Conservation (phyloP, 1,139 yeast species). For the Insectozyma bohioensis region DNA sequence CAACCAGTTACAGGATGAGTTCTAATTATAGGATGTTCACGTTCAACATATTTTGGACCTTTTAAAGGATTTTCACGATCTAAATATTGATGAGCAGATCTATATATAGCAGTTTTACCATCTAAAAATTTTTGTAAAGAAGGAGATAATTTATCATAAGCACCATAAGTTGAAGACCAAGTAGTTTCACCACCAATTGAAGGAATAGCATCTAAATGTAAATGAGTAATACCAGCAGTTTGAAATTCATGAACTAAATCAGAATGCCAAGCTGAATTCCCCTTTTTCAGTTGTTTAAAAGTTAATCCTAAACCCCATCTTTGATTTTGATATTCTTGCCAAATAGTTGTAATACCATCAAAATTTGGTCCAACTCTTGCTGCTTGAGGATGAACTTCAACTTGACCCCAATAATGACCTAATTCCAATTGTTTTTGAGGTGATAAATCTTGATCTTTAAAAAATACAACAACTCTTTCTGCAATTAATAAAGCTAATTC, state of each 20-base stretch:
- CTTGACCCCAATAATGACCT: constrained; percentile 44
- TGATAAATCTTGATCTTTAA: constrained; percentile 42
- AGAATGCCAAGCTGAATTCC: constrained; percentile 39
- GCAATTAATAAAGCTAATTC: constrained; percentile 47
- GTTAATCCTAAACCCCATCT: constrained; percentile 23
- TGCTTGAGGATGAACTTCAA: constrained; percentile 44
- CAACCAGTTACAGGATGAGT: constrained; percentile 46
- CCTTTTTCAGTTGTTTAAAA: constrained; percentile 31
- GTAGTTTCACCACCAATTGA: constrained; percentile 37
- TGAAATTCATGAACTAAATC: constrained; percentile 35
- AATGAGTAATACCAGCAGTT: constrained; percentile 41
- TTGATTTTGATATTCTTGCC: constrained; percentile 45
- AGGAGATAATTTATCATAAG: constrained; percentile 39
- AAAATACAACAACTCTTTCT: constrained; percentile 44
- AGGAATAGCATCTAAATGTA: constrained; percentile 37
- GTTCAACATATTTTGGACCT: constrained; percentile 35
- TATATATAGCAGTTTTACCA: constrained; percentile 37
- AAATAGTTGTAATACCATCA: constrained; percentile 49
- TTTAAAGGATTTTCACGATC: constrained; percentile 32
- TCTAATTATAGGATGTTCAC: constrained; percentile 42
- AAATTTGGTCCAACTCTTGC: constrained; percentile 26
- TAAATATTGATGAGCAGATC: constrained; percentile 35
- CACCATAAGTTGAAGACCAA: constrained; percentile 39
- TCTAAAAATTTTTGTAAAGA: constrained; percentile 36
- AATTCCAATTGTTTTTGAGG: constrained; percentile 47